phyloP scores from a whole-genome alignment of 202 grass and related monocot species.

The Panicum hallii region DNA sequence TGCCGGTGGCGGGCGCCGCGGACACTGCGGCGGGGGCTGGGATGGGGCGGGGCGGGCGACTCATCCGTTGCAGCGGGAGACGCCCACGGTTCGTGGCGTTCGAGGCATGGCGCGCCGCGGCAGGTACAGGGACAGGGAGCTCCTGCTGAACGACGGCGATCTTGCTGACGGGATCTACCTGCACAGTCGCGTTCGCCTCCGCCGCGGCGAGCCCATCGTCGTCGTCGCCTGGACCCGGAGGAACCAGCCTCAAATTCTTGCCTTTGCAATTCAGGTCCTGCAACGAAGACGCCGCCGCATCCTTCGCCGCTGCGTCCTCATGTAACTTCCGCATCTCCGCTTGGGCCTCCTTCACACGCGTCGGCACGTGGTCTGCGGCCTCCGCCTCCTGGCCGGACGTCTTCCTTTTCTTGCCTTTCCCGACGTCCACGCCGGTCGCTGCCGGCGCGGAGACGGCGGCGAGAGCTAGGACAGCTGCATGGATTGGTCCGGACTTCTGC shows the following conservation, averaged over 20 bases:
- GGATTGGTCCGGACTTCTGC: neutral
- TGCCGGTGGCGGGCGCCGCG: neutral
- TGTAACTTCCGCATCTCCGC: neutral
- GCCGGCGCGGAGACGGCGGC: neutral
- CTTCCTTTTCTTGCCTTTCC: neutral
- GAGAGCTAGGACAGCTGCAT: neutral
- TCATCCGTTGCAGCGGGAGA: neutral
- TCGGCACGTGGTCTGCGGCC: neutral
- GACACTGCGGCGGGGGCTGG: neutral
- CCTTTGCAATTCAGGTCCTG: neutral
- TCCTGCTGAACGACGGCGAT: neutral
- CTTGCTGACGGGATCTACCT: neutral
- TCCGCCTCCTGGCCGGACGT: neutral
- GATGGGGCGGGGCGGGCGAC: neutral
- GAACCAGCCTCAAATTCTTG: no score
- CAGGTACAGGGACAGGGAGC: neutral
- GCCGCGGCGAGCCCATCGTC: neutral
- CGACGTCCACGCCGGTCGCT: neutral
- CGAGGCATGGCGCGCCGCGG: neutral
- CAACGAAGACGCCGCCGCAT: neutral
- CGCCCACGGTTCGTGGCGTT: neutral
- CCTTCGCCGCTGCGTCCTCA: neutral
- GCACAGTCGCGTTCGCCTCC: neutral
- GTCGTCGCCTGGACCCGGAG: neutral
- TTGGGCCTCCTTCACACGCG: neutral